Evolutionary conservation across 1,284 basidiomycete genomes (phyloP).

Genomic region (Sporisorium reilianum): DNA sequence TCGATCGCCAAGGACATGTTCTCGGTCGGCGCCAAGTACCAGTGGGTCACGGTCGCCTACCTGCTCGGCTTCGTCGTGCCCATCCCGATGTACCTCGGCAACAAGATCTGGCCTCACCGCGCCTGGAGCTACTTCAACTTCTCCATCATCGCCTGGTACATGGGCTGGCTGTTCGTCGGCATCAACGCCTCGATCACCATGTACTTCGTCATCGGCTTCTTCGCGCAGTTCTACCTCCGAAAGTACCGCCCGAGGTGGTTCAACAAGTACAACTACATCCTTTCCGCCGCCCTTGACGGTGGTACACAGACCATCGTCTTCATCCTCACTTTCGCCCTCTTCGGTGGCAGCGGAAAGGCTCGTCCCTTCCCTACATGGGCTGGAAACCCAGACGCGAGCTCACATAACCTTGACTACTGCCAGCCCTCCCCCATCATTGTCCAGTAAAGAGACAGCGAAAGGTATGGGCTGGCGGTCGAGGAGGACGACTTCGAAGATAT

Average conservation of each 20-base stretch:
- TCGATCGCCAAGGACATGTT: slow-evolving; percentile 49
- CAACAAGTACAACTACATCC: slow-evolving; percentile 78
- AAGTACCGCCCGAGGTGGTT: slow-evolving; percentile 37
- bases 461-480: no score
- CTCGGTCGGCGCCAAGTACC: slow-evolving; percentile 35
- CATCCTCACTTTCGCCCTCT: slow-evolving; percentile 78
- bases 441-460: not conserved
- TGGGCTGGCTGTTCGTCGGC: slow-evolving; percentile 41
- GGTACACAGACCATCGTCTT: slow-evolving; percentile 76
- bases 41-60: slow-evolving; percentile 40
- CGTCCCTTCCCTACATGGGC: slow-evolving; percentile 47
- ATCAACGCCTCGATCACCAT: slow-evolving; percentile 36
- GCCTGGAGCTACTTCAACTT: slow-evolving; percentile 45
- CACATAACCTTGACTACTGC: slow-evolving; percentile 40
- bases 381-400: slow-evolving; percentile 24
- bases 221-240: slow-evolving; percentile 45
- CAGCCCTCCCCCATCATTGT: slow-evolving; percentile 13
- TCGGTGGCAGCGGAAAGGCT: slow-evolving; percentile 74
- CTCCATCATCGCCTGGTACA: slow-evolving; percentile 48
- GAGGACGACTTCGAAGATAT: no score
- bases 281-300: slow-evolving; percentile 74
- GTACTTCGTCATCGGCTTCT: slow-evolving; percentile 40
- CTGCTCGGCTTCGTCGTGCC: slow-evolving; percentile 31
- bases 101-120: slow-evolving; percentile 41
- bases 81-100: slow-evolving; percentile 30